Conservation (phyloP, 768 basidiomycete genomes). For the Coprinopsis cinerea region DNA sequence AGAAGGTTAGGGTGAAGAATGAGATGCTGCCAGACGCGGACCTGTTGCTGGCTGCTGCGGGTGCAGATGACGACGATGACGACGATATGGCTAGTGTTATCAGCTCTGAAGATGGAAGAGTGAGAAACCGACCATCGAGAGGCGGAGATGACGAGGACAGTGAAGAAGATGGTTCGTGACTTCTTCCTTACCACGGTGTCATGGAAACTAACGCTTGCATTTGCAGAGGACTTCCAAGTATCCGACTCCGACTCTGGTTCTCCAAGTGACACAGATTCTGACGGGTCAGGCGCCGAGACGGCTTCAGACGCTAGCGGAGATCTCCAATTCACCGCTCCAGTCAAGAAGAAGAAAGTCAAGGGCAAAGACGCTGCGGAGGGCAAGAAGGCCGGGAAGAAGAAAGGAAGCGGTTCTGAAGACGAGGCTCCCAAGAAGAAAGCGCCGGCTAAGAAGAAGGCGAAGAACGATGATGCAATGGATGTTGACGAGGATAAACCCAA, state of each 20-base stretch:
- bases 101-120: constrained; percentile 63
- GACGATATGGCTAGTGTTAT: constrained; percentile 82
- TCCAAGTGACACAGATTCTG: constrained; percentile 67
- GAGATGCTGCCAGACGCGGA: constrained; percentile 91
- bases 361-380: constrained; percentile 36
- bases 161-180: constrained; percentile 54
- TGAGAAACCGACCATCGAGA: constrained; percentile 39
- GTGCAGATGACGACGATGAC: constrained; percentile 64
- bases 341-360: constrained; percentile 40
- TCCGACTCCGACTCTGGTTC: constrained; percentile 86
- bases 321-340: constrained; percentile 46
- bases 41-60: constrained; percentile 59
- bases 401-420: constrained; percentile 34
- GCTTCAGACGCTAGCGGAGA: constrained; percentile 86
- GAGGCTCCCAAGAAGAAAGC: constrained; percentile 31
- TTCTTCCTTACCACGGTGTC: background rate
- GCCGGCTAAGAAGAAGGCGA: constrained; percentile 39
- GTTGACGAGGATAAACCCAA: constrained; percentile 39
- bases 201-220: background rate
- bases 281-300: constrained; percentile 65
- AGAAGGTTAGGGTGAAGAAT: constrained; percentile 92
- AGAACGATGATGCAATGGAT: constrained; percentile 43
- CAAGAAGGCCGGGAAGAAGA: constrained; percentile 18
- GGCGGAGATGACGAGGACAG: constrained; percentile 69
- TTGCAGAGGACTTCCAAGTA: constrained; percentile 83